These are phyloP conservation scores for Penicillium aurantiogriseum DNA, from an alignment of 2,329 filamentous ascomycete species.

Conservation along the genomic window DNA sequence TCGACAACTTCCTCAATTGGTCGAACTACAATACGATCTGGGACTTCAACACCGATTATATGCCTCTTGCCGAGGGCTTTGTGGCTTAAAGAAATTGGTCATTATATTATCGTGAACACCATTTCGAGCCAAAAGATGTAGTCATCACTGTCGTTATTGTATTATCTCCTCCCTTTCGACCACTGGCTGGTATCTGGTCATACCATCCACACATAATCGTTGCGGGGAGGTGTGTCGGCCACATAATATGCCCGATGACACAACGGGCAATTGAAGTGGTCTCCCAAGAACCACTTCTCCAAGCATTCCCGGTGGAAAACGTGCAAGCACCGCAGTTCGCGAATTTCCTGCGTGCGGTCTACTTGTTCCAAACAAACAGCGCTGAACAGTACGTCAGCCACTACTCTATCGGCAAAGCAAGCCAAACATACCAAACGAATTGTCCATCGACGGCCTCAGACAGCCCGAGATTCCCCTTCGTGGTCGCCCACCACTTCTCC, in stretches of 20 bases:
- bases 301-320: conserved; percentile 43
- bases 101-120: neutral
- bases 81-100: conserved; percentile 10
- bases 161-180: neutral
- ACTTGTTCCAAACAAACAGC: conserved; percentile 42
- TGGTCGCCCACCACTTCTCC: conserved; percentile 39
- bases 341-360: conserved; percentile 35
- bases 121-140: neutral
- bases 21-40: conserved; percentile 32
- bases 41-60: conserved; percentile 34
- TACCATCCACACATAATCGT: conserved; percentile 41
- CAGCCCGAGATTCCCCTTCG: conserved; percentile 33
- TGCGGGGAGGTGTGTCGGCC: conserved; percentile 29
- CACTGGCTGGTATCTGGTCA: conserved; percentile 14
- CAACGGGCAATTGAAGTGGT: conserved; percentile 41
- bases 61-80: conserved; percentile 23
- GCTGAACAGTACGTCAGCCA: conserved; percentile 19
- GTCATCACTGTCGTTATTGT: conserved; percentile 1
- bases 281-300: conserved; percentile 41
- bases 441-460: conserved; percentile 36
- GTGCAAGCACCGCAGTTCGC: conserved; percentile 40
- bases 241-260: conserved; percentile 39
- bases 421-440: conserved; percentile 36
- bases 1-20: conserved; percentile 36
- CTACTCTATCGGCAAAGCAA: neutral